Percentiles rank a stretch among this genome's conserved stretches.
These are phyloP conservation scores for Ilyonectria sp. DNA, from an alignment of 2,329 filamentous ascomycete species.

Conservation along the genomic window DNA sequence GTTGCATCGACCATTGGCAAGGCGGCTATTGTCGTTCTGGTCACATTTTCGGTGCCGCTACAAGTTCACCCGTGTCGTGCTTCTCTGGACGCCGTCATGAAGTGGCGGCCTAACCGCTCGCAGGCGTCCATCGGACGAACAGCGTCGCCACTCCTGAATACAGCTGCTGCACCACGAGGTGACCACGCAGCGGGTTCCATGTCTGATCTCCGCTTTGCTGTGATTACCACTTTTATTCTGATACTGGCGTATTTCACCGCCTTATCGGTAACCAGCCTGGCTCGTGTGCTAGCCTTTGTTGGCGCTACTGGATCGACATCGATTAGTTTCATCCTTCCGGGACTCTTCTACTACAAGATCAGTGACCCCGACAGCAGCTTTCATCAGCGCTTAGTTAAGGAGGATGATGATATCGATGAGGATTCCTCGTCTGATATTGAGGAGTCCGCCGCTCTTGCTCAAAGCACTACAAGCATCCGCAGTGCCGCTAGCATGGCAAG, in stretches of 20 bases:
- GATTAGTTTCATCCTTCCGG: constrained; percentile 96
- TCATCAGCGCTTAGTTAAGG: constrained; percentile 90
- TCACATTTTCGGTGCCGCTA: constrained; percentile 96
- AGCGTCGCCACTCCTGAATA: constrained; percentile 60
- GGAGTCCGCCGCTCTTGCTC: constrained; percentile 60
- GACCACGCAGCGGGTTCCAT: constrained; percentile 75
- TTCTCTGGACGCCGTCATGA: constrained; percentile 93
- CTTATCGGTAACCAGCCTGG: constrained; percentile 90
- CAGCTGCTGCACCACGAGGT: constrained; percentile 56
- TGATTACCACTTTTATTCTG: constrained; percentile 90
- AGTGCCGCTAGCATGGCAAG: constrained; percentile 59
- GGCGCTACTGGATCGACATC: constrained; percentile 94
- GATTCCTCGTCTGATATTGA: constrained; percentile 70
- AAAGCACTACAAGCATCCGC: constrained; percentile 62
- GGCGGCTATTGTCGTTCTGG: constrained; percentile 93
- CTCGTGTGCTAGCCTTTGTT: constrained; percentile 94
- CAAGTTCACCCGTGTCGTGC: constrained; percentile 97
- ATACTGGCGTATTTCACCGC: constrained; percentile 88
- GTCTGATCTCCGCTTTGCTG: constrained; percentile 88
- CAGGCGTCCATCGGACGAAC: constrained; percentile 56
- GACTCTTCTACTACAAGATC: constrained; percentile 99
- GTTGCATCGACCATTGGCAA: constrained; percentile 92
- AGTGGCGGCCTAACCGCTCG: constrained; percentile 81
- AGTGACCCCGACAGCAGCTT: constrained; percentile 89
- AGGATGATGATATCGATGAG: constrained; percentile 84